Conservation (phyloP, 164 flowering plant genomes). For the Stephania japonica region DNA sequence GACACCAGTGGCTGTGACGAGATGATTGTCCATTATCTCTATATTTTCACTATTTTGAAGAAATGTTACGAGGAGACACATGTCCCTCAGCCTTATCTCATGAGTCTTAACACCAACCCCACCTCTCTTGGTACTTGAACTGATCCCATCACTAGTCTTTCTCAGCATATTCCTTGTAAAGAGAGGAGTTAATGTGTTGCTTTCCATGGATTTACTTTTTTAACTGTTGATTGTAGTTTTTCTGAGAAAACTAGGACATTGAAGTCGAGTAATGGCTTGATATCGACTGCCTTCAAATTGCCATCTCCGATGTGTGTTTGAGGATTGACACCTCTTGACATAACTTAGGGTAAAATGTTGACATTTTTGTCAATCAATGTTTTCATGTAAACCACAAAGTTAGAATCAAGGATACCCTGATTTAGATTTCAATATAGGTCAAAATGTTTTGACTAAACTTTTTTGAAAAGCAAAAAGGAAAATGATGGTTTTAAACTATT, state of each 20-base stretch:
- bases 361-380: too few relatives aligned
- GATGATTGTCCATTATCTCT: background rate
- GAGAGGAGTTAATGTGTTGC: background rate
- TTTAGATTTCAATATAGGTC: too few relatives aligned
- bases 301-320: too few relatives aligned
- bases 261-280: background rate
- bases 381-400: too few relatives aligned
- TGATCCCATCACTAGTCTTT: background rate
- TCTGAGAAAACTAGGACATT: background rate
- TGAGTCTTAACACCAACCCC: background rate
- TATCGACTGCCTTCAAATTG: too few relatives aligned
- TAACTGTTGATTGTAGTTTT: background rate
- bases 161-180: background rate
- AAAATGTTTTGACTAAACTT: too few relatives aligned
- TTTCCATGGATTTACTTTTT: background rate
- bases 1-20: background rate
- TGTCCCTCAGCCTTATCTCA: background rate
- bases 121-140: background rate
- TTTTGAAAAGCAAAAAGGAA: too few relatives aligned
- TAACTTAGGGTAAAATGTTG: too few relatives aligned
- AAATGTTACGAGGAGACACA: background rate
- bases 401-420: too few relatives aligned
- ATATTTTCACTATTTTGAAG: background rate
- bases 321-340: too few relatives aligned
- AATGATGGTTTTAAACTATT: too few relatives aligned